Evolutionary conservation across 2,329 filamentous ascomycete genomes (phyloP), one percentile per base, ranked within the genome.

Genomic region (Pseudocercospora ulei): DNA sequence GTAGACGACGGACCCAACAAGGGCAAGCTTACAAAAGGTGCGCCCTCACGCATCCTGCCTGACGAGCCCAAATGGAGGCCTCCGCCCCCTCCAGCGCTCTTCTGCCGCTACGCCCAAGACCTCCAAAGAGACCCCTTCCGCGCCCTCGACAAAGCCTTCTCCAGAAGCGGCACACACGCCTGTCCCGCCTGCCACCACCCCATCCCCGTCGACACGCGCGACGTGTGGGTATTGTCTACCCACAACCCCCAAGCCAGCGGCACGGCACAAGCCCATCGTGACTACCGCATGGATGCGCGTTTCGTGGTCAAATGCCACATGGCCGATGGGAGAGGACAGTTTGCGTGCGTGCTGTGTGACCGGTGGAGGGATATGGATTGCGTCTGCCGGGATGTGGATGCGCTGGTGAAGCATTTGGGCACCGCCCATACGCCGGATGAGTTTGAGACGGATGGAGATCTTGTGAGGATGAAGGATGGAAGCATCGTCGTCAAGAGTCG

Each of bases 261-360:
- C 3, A 33, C 29, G 0, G n/a, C n/a, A n/a, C n/a, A n/a, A n/a
- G n/a, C n/a, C n/a, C n/a, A 38, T 12, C 26, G 39, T 5, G 48
- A 50, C 18, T 51, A 51, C 23, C 33, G 46, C 3, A 49, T 53
- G 40, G 47, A 49, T 24, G 44, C 48, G 0, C 39, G 50, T 0
- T 49, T 51, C 13, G 47, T 53, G 20, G 43, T 47, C 7, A 53
- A 53, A 28, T 48, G 48, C 30, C 50, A 53, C 14, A 46, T 41
- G 11, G 28, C 40, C 12, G 29, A 45, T 18, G 50, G 50, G 2
- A 39, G 24, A 17, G 34, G 16, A 5, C 18, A 43, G 4, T 53
- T 49, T 24, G 50, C 48, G n/a, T 53, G 50, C 33, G 43, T 53
- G 28, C 39, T 53, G 3, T 53, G 50, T 22, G 43, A 46, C 17